Conservation (phyloP, 2,329 filamentous ascomycete genomes). For the Clonostachys chloroleuca region DNA sequence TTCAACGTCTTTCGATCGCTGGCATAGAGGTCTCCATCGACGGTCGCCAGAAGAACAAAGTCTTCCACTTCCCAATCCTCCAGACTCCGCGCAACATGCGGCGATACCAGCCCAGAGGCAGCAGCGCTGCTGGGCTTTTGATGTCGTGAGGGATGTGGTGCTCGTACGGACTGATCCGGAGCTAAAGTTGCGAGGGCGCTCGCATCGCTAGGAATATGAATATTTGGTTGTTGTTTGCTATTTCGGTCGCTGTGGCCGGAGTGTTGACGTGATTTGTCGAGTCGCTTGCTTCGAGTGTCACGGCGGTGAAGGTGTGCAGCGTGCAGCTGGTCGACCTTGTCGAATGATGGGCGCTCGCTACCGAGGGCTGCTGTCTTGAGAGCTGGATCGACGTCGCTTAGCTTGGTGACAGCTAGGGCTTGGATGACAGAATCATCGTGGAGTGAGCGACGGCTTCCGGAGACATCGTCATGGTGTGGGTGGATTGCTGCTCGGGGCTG, state of each 20-base stretch:
- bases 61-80: conserved; percentile 99
- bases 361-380: too few species aligned
- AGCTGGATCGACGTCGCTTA: neutral
- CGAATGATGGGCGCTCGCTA: too few species aligned
- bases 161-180: conserved; percentile 95
- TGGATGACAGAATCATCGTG: neutral
- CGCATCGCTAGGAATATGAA: conserved; percentile 60
- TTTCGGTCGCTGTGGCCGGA: conserved; percentile 10
- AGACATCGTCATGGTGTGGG: neutral
- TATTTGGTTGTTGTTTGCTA: conserved; percentile 4
- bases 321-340: too few species aligned
- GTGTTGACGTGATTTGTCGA: neutral
- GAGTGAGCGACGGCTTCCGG: neutral
- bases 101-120: conserved; percentile 68
- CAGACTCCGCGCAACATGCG: conserved; percentile 92
- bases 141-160: conserved; percentile 70
- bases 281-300: too few species aligned
- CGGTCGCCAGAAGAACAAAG: conserved; percentile 99
- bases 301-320: too few species aligned
- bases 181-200: conserved; percentile 97
- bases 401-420: neutral
- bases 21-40: conserved; percentile 94
- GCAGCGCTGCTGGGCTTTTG: conserved; percentile 49
- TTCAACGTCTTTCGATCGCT: conserved; percentile 82
- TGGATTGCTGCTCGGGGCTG: neutral